phyloP scores from a whole-genome alignment of 208 protist genomes.

The Crithidia mellificae region DNA sequence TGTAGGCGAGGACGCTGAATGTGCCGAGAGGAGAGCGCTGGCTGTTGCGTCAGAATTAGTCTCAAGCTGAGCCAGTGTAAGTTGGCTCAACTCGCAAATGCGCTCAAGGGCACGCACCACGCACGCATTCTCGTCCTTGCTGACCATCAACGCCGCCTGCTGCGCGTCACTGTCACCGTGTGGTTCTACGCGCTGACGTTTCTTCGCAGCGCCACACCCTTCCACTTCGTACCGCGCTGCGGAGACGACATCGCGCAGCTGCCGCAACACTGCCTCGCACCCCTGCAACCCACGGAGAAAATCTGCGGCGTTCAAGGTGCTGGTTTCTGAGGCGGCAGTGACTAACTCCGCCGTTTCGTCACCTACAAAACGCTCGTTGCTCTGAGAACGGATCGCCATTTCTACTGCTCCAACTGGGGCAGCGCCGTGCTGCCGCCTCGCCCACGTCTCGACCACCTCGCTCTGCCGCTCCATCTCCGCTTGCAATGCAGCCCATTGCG shows the following conservation, averaged over 20 bases:
- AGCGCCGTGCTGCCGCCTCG: not conserved
- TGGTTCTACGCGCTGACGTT: constrained; percentile 20
- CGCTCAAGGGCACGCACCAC: constrained; percentile 8
- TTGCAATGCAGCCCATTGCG: constrained; percentile 1
- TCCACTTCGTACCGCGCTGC: not conserved
- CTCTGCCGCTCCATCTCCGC: not conserved
- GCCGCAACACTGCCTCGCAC: constrained; percentile 25
- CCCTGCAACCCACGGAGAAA: constrained; percentile 11
- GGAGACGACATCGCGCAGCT: not conserved
- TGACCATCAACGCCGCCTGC: not conserved
- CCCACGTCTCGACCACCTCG: not conserved
- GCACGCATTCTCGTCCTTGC: not conserved
- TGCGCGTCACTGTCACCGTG: not conserved
- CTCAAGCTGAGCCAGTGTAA: not conserved
- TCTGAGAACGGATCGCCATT: not conserved
- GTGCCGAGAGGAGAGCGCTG: not conserved
- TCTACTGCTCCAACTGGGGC: not conserved
- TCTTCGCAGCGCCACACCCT: not conserved
- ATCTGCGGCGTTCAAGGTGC: not conserved
- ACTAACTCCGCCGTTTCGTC: not conserved
- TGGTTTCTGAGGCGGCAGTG: not conserved
- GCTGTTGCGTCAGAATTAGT: not conserved
- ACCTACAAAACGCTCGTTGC: too few species aligned
- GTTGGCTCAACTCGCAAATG: constrained; percentile 20
- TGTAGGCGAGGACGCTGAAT: not conserved